These are phyloP conservation scores for Globisporangium radiosum DNA, from an alignment of 352 stramenopile species.

Conservation along the genomic window DNA sequence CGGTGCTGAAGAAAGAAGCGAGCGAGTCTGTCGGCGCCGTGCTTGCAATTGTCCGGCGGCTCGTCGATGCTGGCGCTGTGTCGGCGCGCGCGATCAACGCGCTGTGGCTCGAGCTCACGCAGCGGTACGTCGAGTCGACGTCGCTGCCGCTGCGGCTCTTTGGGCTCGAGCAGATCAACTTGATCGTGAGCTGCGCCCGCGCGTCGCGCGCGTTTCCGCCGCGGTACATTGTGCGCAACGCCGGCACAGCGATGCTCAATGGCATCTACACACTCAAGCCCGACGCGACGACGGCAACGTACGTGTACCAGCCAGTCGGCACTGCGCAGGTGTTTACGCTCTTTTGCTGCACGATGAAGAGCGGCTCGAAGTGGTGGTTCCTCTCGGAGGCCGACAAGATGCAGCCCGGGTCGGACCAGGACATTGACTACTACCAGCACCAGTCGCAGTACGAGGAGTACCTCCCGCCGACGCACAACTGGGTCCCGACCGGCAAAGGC, in stretches of 20 bases:
- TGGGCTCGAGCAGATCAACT: constrained; percentile 91
- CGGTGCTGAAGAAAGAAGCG: constrained; percentile 80
- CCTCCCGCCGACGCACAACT: constrained; percentile 86
- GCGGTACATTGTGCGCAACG: constrained; percentile 85
- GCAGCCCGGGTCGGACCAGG: constrained; percentile 96
- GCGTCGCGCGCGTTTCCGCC: constrained; percentile 81
- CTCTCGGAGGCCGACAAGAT: constrained; percentile 96
- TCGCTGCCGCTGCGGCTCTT: constrained; percentile 92
- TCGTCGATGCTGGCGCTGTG: constrained; percentile 62
- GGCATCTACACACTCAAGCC: constrained; percentile 88
- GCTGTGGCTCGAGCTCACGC: constrained; percentile 78
- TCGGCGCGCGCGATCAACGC: constrained; percentile 51
- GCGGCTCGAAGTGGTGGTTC: constrained; percentile 98
- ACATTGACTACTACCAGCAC: constrained; percentile 99
- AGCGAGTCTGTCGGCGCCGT: constrained; percentile 78
- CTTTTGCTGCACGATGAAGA: constrained; percentile 98
- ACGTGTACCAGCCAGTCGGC: constrained; percentile 65
- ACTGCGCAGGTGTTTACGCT: constrained; percentile 88
- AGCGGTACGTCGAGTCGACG: constrained; percentile 85
- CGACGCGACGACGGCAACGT: constrained; percentile 56
- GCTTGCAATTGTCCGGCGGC: constrained; percentile 67
- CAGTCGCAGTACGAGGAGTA: constrained; percentile 93
- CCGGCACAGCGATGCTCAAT: constrained; percentile 91
- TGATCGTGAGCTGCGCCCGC: constrained; percentile 87
- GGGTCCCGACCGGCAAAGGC: constrained; percentile 80